Evolutionary conservation across 352 stramenopile genomes (phyloP), one percentile per base, ranked within the genome.

Genomic region (Globisporangium paroecandrum): DNA sequence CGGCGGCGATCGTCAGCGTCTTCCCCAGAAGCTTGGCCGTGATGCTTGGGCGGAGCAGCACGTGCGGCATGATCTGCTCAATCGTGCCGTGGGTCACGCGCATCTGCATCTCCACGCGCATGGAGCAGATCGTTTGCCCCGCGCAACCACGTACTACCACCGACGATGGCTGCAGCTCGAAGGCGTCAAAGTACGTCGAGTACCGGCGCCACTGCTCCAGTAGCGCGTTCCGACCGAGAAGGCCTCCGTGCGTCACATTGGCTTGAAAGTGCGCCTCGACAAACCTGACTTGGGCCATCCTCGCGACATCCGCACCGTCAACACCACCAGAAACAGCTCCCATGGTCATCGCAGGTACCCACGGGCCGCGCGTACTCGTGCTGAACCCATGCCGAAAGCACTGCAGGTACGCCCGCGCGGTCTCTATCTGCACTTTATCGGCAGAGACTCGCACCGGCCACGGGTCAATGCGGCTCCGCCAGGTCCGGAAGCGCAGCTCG

Each of bases 191-290:
- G 43, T 46, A 65, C 27, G 62, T 59, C 18, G 72, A 66, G 59
- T 68, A 76, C 13, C 66, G 66, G 5, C 58, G 62, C 72, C 72
- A 78, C 38, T 74, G 72, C 51, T 78, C 72, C 12, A 76, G 41
- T 27, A 78, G 70, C n/a, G 62, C 34, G 34, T 71, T 78, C 18
- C 68, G 72, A 0, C 69, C 72, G 13, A 54, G 49, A 13, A 69
- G 24, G 9, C 67, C 43, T 18, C 70, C 70, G 36, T 70, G 61
- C 15, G 20, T 32, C 1, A 76, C 51, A 12, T 76, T 43, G 8
- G 54, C 29, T 22, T 67, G 65, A 7, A 69, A 55, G 1, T n/a
- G 41, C 38, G 65, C 51, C 41, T 75, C 67, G 8, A 77, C 60
- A 34, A 79, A 79, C 20, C 29, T 32, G 27, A 75, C 55, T 29